Base-by-base conservation (phyloP, 768 basidiomycete genomes). In the Russula foetens region DNA sequence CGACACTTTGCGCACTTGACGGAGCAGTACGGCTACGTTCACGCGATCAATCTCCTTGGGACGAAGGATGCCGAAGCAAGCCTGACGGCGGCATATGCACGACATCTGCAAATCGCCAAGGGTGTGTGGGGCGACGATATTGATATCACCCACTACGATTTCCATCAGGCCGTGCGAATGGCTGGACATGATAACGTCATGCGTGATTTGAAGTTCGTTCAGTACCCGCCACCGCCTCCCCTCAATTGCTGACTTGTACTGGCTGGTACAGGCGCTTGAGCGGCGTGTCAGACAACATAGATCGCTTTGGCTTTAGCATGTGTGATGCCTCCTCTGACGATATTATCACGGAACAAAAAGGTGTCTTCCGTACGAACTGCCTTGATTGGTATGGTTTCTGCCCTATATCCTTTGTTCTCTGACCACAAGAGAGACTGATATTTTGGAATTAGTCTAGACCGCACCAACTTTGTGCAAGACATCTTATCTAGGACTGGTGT, bases 401-500 rank as follows among this genome's bases (percentile, higher is more conserved):
- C 56, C 7, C 39, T 19, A 2, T 6, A 35, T 12, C 14, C 9
- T 35, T 17, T n/a, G 15, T 48, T 43, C 23, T 19, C 9, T 21
- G 46, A 38, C n/a, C n/a, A 6, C 7, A 7, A 17, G 19, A 19
- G 9, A n/a, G 49, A 33, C 39, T 41, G 15, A 59, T 7, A 35
- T 35, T 35, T n/a, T 17, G 24, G 21, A 6, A 29, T 43, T 15
- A 97, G 97, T 71, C 76, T 99, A 64, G 96, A 99, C 68, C 86
- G 97, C 41, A 99, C 97, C 4, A 99, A 99, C 71, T 96, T 98
- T 66, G 86, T 97, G 1, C 91, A 99, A 73, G 96, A 98, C 68
- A 92, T 97, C 67, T 77, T 98, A 46, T 96, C 95, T 4, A 82
- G 88, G 14, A 81, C 81, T 44, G 84, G 86, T 0, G 77, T 98